These are phyloP conservation scores for Singerocomus inundabilis DNA, from an alignment of 1,284 basidiomycete species.

Conservation along the genomic window DNA sequence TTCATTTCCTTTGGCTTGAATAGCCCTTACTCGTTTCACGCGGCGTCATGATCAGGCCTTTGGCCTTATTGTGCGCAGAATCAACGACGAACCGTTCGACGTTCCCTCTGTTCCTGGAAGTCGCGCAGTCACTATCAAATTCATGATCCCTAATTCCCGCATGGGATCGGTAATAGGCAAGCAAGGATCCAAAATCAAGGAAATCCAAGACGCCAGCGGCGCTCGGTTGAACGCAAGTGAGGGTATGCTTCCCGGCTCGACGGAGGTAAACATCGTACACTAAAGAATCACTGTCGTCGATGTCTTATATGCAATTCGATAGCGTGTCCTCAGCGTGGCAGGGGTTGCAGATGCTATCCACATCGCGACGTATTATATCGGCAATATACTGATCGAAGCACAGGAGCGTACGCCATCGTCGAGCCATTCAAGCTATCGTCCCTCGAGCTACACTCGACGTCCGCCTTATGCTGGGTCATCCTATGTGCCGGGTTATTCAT, in stretches of 20 bases:
- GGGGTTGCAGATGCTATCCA: slow-evolving; percentile 99
- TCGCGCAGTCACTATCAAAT: slow-evolving; percentile 98
- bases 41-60: slow-evolving; percentile 69
- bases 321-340: slow-evolving; percentile 95
- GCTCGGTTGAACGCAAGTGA: slow-evolving; percentile 96
- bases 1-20: slow-evolving; percentile 3
- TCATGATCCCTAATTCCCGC: slow-evolving; percentile 98
- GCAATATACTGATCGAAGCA: slow-evolving; percentile 94
- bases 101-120: slow-evolving; percentile 97
- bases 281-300: slow-evolving; percentile 5
- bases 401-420: slow-evolving; percentile 81
- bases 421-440: slow-evolving; percentile 55
- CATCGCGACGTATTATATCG: slow-evolving; percentile 99
- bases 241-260: slow-evolving; percentile 98
- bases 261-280: slow-evolving; percentile 65
- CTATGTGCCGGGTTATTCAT: slow-evolving; percentile 63
- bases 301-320: slow-evolving; percentile 15
- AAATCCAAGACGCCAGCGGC: slow-evolving; percentile 98
- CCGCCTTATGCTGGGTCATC: slow-evolving; percentile 60
- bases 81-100: slow-evolving; percentile 99
- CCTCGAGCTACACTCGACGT: slow-evolving; percentile 51
- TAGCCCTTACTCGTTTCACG: slow-evolving; percentile 10
- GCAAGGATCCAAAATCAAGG: slow-evolving; percentile 97
- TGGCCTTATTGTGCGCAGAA: slow-evolving; percentile 96
- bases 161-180: slow-evolving; percentile 99